Percentiles rank a stretch among this genome's conserved stretches.
phyloP scores from a whole-genome alignment of 2,329 filamentous ascomycete genomes.

The Neobulgaria alba region DNA sequence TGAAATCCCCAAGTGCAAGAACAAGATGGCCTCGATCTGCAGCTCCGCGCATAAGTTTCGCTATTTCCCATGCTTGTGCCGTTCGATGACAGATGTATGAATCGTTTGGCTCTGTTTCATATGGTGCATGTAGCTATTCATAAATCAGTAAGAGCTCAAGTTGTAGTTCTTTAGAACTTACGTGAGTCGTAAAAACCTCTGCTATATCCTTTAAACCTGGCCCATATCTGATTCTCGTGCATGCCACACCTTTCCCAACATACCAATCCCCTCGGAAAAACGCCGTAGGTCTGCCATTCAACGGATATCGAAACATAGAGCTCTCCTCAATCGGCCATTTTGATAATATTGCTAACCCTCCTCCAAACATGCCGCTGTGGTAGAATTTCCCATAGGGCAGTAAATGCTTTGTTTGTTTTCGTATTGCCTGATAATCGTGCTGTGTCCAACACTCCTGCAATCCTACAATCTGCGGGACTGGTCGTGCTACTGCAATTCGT shows the following conservation, averaged over 20 bases:
- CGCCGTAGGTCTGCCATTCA: constrained; percentile 87
- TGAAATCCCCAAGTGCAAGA: constrained; percentile 86
- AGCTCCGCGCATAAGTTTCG: constrained; percentile 78
- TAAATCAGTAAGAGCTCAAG: constrained; percentile 31
- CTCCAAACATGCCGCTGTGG: constrained; percentile 79
- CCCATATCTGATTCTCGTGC: constrained; percentile 68
- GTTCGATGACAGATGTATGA: constrained; percentile 86
- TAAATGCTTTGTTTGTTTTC: constrained; percentile 60
- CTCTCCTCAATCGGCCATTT: constrained; percentile 89
- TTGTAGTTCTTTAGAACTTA: constrained; percentile 31
- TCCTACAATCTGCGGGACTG: constrained; percentile 76
- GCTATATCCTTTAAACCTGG: constrained; percentile 55
- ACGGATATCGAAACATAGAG: constrained; percentile 76
- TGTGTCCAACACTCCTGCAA: constrained; percentile 93
- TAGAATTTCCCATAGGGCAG: constrained; percentile 94
- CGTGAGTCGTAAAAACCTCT: constrained; percentile 90
- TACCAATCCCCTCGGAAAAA: constrained; percentile 96
- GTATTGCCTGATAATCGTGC: constrained; percentile 72
- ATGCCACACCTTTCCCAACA: constrained; percentile 88
- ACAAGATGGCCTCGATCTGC: constrained; percentile 74
- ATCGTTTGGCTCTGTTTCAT: constrained; percentile 70
- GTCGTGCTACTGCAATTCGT: constrained; percentile 60
- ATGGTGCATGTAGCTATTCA: constrained; percentile 70
- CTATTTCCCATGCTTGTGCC: constrained; percentile 89
- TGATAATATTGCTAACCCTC: constrained; percentile 80